phyloP scores from a whole-genome alignment of 1,284 basidiomycete species.

The Hemileia vastatrix region DNA sequence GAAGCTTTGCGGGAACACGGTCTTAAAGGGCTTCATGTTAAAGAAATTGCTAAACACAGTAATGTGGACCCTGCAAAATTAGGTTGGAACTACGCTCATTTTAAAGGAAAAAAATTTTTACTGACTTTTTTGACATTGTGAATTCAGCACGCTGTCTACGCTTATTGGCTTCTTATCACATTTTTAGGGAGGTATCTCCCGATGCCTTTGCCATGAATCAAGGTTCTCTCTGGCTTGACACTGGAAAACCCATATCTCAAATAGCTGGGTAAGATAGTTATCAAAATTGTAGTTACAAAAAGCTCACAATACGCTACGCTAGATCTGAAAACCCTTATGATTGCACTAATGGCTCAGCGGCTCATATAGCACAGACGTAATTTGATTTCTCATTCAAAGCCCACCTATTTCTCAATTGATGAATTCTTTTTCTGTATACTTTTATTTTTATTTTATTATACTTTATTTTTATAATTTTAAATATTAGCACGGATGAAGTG shows the following conservation, averaged over 20 bases:
- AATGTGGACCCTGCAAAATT: constrained; percentile 53
- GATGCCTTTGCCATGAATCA: constrained; percentile 61
- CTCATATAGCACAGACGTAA: neutral
- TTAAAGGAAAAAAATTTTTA: too few relatives aligned
- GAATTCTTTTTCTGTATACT: too few relatives aligned
- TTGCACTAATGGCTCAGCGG: too few relatives aligned
- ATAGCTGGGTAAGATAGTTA: constrained; percentile 45
- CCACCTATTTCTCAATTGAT: constrained; percentile 55
- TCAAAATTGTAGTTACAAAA: too few relatives aligned
- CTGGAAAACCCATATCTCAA: constrained; percentile 51
- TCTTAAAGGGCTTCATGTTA: constrained; percentile 52
- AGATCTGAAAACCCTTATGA: too few relatives aligned
- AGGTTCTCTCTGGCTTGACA: constrained; percentile 57
- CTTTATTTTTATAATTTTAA: too few relatives aligned
- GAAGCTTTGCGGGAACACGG: constrained; percentile 47
- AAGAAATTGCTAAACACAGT: constrained; percentile 51
- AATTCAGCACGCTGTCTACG: too few relatives aligned
- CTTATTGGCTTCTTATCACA: constrained; percentile 61
- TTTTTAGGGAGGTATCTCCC: constrained; percentile 56
- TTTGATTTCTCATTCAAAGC: neutral
- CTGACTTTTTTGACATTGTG: neutral
- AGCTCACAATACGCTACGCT: too few relatives aligned
- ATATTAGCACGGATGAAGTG: constrained; percentile 62
- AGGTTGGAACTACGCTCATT: constrained; percentile 48
- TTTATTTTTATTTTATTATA: too few relatives aligned